Evolutionary conservation across 1,284 basidiomycete genomes (phyloP).

Genomic region (Fomitiporia mediterranea): DNA sequence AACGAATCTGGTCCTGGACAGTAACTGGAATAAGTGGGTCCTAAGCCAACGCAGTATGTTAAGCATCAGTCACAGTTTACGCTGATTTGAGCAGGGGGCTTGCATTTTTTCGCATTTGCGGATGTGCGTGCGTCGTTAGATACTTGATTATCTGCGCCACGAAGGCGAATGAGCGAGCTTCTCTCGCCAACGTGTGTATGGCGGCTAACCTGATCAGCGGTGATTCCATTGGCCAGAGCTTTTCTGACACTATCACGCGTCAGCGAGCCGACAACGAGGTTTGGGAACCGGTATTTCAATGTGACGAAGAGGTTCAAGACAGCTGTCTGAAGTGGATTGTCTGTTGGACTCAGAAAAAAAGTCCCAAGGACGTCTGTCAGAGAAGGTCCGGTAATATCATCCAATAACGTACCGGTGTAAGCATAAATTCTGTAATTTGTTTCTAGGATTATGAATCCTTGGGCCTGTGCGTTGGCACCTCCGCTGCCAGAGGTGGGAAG

Average conservation of each 20-base stretch:
- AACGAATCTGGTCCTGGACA: constrained; percentile 95
- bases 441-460: constrained; percentile 95
- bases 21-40: constrained; percentile 91
- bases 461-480: constrained; percentile 51
- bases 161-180: constrained; percentile 6
- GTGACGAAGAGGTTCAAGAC: constrained; percentile 93
- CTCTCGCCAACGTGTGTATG: neutral
- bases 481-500: constrained; percentile 52
- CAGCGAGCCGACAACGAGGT: constrained; percentile 92
- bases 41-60: constrained; percentile 34
- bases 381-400: neutral
- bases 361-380: too few relatives aligned
- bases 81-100: constrained; percentile 26
- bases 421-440: constrained; percentile 99
- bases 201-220: constrained; percentile 80
- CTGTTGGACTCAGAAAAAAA: constrained; percentile 37
- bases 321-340: constrained; percentile 94
- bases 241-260: constrained; percentile 94
- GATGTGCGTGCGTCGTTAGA: constrained; percentile 90
- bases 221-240: constrained; percentile 92
- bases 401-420: constrained; percentile 72
- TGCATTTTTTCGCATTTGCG: constrained; percentile 95
- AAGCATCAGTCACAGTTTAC: constrained; percentile 1
- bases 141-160: constrained; percentile 85
- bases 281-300: constrained; percentile 92